A percentile compares a stretch with the other conserved stretches of the same genome.
These are phyloP conservation scores for Orbilia ellipsospora DNA, from an alignment of 2,329 filamentous ascomycete species.

Conservation along the genomic window DNA sequence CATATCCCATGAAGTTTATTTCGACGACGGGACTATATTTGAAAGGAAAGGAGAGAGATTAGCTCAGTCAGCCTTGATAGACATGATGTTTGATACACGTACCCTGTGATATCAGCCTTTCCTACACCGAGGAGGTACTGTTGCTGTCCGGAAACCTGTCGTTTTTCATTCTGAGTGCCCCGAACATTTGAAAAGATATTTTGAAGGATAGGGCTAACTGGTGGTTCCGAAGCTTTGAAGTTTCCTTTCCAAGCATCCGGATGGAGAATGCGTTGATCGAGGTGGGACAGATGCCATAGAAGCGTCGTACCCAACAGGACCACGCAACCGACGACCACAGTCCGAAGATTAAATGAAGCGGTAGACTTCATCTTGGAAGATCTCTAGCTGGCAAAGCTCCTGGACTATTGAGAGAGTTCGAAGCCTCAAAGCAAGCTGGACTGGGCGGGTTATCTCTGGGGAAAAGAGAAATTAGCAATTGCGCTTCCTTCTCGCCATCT, in stretches of 20 bases:
- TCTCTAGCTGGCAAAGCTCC: slow-evolving; percentile 26
- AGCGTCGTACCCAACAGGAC: slow-evolving; percentile 42
- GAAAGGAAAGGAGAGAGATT: slow-evolving; percentile 62
- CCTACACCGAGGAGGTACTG: slow-evolving; percentile 75
- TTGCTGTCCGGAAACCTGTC: slow-evolving; percentile 60
- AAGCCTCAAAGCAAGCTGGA: slow-evolving; percentile 47
- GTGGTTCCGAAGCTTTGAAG: slow-evolving; percentile 38
- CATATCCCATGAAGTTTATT: slow-evolving; percentile 91
- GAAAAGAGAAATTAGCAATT: slow-evolving; percentile 24
- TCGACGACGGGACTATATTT: slow-evolving; percentile 76
- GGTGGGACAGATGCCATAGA: slow-evolving; percentile 45
- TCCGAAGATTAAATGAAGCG: slow-evolving; percentile 42
- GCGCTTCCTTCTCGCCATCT: neutral
- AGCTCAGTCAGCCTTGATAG: neutral
- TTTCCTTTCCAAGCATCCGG: slow-evolving; percentile 29
- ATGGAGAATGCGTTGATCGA: slow-evolving; percentile 48
- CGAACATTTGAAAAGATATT: slow-evolving; percentile 51
- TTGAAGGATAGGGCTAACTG: slow-evolving; percentile 55
- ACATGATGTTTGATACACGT: slow-evolving; percentile 7
- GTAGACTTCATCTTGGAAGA: slow-evolving; percentile 38
- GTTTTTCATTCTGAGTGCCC: slow-evolving; percentile 57
- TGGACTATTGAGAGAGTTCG: slow-evolving; percentile 52
- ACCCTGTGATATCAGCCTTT: slow-evolving; percentile 77
- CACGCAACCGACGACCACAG: slow-evolving; percentile 49
- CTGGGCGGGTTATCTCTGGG: slow-evolving; percentile 28